Evolutionary conservation across 2,329 filamentous ascomycete species (phyloP), one percentile per base, ranked within the genome.

Genomic region (Aspergillus pseudonomiae): DNA sequence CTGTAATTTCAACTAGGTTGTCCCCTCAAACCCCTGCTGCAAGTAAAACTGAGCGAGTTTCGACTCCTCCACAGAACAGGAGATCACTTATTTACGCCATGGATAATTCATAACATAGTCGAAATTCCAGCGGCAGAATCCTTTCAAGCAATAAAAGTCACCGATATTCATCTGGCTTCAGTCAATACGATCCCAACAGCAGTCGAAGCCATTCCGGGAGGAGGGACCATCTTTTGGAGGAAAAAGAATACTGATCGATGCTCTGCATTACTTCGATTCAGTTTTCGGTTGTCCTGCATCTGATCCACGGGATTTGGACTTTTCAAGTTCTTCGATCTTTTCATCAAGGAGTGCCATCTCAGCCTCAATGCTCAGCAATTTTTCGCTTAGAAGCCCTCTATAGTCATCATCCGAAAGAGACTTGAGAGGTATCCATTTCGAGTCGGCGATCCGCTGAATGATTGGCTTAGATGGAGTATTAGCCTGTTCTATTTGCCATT

Each of bases 321-420:
- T 72, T 68, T 79, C 80, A 32, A 89, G 72, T 45, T 78, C 81
- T 55, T 83, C 84, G 68, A 95, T 91, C 71, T 87, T 88, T 60
- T 94, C 92, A 71, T 95, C 91, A 41, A 94, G 82, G 6, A 95
- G 76, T 0, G 91, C 88, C 75, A 95, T 93, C 65, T 94, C 90
- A 1, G 87, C 90, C 67, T 95, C 89, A 3, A 94, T 79, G 65
- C 82, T 84, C 30, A 94, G 75, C 46, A 93, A 79, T 77, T 89
- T 92, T 74, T 94, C 90, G 34, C 84, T 81, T 71, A 95, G 81
- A 79, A 93, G 88, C 1, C 84, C 79, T 63, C 86, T 85, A 72
- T 95, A 95, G 69, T 95, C 88, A 30, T 89, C 84, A 68, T 95
- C 89, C 0, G 87, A 87, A 30, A 95, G 79, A 14, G 86, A 85